Evolutionary conservation across 495 filamentous ascomycete species (phyloP).

Genomic region (Hypoxylon perforatum): DNA sequence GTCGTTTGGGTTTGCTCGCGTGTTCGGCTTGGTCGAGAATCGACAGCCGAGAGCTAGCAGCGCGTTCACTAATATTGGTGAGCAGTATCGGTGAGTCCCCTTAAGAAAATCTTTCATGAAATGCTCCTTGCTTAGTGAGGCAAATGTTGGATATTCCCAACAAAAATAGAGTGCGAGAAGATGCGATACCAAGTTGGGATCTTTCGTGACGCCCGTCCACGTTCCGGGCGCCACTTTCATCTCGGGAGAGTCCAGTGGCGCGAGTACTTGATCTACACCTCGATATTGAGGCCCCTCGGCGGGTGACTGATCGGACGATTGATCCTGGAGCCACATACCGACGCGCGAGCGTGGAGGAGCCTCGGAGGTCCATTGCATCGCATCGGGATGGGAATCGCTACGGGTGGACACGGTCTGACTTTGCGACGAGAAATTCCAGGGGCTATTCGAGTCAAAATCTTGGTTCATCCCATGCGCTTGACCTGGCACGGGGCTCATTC

Average conservation of each 20-base stretch:
- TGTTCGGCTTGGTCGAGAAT: slow-evolving; percentile 73
- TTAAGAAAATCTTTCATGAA: slow-evolving; percentile 73
- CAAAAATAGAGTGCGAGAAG: slow-evolving; percentile 79
- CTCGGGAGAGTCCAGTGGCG: slow-evolving; percentile 47
- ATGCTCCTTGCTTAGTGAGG: slow-evolving; percentile 75
- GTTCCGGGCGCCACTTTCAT: slow-evolving; percentile 52
- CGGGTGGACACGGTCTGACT: slow-evolving; percentile 52
- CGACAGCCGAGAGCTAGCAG: slow-evolving; percentile 77
- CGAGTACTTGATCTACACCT: slow-evolving; percentile 51
- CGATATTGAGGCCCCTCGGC: slow-evolving; percentile 37
- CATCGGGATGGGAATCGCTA: slow-evolving; percentile 53
- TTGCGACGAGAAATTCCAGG: slow-evolving; percentile 56
- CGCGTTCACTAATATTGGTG: slow-evolving; percentile 78
- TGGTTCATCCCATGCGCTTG: slow-evolving; percentile 43
- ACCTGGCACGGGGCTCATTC: slow-evolving; percentile 28
- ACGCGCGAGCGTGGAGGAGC: slow-evolving; percentile 52
- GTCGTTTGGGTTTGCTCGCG: slow-evolving; percentile 69
- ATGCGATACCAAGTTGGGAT: slow-evolving; percentile 68
- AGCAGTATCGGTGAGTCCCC: slow-evolving; percentile 71
- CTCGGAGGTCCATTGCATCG: slow-evolving; percentile 53
- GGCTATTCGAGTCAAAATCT: slow-evolving; percentile 52
- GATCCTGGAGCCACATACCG: slow-evolving; percentile 53
- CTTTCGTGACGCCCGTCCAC: slow-evolving; percentile 72
- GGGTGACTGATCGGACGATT: slow-evolving; percentile 36
- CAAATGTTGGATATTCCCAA: slow-evolving; percentile 83